A percentile compares a stretch with the other conserved stretches of the same genome.
phyloP scores from a whole-genome alignment of 2,329 filamentous ascomycete genomes.

The Hypoxylon sp. region DNA sequence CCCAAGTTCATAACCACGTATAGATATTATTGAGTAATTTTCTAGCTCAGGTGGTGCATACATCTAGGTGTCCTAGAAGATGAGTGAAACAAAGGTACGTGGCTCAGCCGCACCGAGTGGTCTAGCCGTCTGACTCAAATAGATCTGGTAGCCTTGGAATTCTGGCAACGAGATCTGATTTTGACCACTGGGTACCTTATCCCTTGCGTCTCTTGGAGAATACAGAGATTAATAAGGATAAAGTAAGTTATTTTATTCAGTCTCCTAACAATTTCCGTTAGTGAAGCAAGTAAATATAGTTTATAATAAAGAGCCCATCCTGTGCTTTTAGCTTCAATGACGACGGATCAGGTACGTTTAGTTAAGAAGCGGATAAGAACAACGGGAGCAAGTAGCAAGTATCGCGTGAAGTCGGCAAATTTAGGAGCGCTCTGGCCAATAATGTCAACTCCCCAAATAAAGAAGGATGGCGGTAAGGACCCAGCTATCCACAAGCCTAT shows the following conservation, averaged over 20 bases:
- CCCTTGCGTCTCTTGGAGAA: neutral
- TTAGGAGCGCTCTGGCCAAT: conserved; percentile 38
- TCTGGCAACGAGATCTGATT: conserved; percentile 25
- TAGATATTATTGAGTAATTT: neutral
- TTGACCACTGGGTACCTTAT: neutral
- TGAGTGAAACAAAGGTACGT: conserved; percentile 9
- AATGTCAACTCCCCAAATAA: conserved; percentile 13
- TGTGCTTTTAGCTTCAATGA: conserved; percentile 30
- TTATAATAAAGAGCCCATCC: conserved; percentile 6
- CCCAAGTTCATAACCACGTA: neutral
- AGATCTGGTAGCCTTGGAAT: conserved; percentile 32
- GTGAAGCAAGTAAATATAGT: neutral
- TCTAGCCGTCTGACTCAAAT: conserved; percentile 31
- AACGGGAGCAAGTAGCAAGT: conserved; percentile 7
- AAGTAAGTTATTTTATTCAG: neutral
- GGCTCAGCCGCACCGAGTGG: conserved; percentile 16
- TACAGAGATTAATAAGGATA: neutral
- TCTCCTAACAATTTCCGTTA: neutral
- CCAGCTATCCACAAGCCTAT: conserved; percentile 30
- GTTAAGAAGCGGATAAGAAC: neutral
- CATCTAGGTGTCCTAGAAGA: conserved; percentile 1
- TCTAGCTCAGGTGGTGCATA: neutral
- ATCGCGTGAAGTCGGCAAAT: conserved; percentile 38
- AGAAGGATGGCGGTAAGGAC: conserved; percentile 29
- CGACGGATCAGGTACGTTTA: conserved; percentile 9